phyloP scores from a whole-genome alignment of 106 monocot species.

The Xerophyta viscosa region DNA sequence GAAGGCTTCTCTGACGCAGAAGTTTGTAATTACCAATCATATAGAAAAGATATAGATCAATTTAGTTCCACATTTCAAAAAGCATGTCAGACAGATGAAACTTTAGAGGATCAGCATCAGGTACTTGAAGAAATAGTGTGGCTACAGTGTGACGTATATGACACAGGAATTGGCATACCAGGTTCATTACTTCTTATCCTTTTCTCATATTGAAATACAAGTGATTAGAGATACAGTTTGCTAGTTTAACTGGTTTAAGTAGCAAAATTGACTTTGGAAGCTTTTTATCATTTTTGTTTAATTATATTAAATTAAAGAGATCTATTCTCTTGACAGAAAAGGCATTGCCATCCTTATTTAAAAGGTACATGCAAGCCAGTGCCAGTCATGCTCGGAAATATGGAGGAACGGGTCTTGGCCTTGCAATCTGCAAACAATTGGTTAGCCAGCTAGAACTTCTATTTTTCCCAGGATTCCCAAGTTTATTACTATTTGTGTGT shows the following conservation, averaged over 20 bases:
- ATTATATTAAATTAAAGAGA: too few relatives aligned
- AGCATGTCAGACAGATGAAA: slow-evolving; percentile 8
- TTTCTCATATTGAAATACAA: too few relatives aligned
- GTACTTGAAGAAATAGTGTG: slow-evolving; percentile 37
- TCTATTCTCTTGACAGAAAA: too few relatives aligned
- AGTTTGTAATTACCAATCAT: slow-evolving; percentile 9
- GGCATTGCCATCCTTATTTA: slow-evolving; percentile 55
- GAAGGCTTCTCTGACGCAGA: slow-evolving; percentile 14
- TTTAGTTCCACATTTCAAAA: neutral
- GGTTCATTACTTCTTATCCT: slow-evolving; percentile 23
- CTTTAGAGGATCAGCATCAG: slow-evolving; percentile 5
- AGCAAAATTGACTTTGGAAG: too few relatives aligned
- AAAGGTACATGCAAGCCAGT: slow-evolving; percentile 77
- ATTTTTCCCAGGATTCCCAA: too few relatives aligned
- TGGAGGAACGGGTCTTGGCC: slow-evolving; percentile 80
- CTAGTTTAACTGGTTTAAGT: too few relatives aligned
- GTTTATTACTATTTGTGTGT: too few relatives aligned
- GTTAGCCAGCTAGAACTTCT: slow-evolving; percentile 22
- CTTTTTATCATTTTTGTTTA: too few relatives aligned
- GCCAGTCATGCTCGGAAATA: slow-evolving; percentile 75
- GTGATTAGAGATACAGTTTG: too few relatives aligned
- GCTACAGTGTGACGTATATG: slow-evolving; percentile 59
- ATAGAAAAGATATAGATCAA: slow-evolving; percentile 12
- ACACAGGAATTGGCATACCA: slow-evolving; percentile 85
- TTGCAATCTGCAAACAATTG: slow-evolving; percentile 84